phyloP scores from a whole-genome alignment of 495 filamentous ascomycete genomes.

The Penicillium canariense region DNA sequence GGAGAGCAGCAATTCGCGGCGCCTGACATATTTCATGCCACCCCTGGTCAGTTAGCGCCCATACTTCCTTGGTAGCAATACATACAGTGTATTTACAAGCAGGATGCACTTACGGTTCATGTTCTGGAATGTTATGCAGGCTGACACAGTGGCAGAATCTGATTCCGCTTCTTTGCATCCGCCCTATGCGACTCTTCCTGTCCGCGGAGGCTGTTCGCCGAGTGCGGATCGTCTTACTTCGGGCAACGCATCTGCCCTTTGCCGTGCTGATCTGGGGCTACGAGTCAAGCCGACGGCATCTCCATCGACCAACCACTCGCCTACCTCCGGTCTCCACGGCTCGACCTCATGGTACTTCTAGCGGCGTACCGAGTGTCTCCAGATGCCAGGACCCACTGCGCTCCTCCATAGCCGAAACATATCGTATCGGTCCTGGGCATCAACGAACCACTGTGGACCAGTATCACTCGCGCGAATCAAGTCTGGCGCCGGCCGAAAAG shows the following conservation, averaged over 20 bases:
- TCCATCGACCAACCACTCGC: slow-evolving; percentile 27
- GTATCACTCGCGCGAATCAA: slow-evolving; percentile 23
- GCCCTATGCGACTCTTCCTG: slow-evolving; percentile 76
- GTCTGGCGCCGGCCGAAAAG: slow-evolving; percentile 19
- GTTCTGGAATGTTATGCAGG: slow-evolving; percentile 20
- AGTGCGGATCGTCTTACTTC: slow-evolving; percentile 76
- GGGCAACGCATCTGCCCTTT: slow-evolving; percentile 65
- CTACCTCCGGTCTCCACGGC: slow-evolving; percentile 23
- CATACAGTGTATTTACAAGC: neutral
- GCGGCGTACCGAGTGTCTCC: slow-evolving; percentile 28
- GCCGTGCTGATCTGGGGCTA: slow-evolving; percentile 61
- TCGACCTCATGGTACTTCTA: slow-evolving; percentile 25
- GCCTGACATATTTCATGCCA: slow-evolving; percentile 78
- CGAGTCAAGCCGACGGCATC: slow-evolving; percentile 44
- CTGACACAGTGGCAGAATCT: slow-evolving; percentile 63
- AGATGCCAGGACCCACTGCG: slow-evolving; percentile 31
- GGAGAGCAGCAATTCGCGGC: slow-evolving; percentile 70
- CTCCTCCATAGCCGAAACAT: slow-evolving; percentile 26
- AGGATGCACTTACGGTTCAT: slow-evolving; percentile 5
- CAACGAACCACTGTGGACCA: slow-evolving; percentile 22
- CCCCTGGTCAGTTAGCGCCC: slow-evolving; percentile 47
- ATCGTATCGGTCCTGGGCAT: slow-evolving; percentile 19
- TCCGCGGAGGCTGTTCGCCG: slow-evolving; percentile 68
- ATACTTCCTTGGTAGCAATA: neutral
- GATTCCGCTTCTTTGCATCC: slow-evolving; percentile 75